These are phyloP conservation scores for Carex pumila DNA, from an alignment of 176 grass and related monocot genomes.

Conservation along the genomic window DNA sequence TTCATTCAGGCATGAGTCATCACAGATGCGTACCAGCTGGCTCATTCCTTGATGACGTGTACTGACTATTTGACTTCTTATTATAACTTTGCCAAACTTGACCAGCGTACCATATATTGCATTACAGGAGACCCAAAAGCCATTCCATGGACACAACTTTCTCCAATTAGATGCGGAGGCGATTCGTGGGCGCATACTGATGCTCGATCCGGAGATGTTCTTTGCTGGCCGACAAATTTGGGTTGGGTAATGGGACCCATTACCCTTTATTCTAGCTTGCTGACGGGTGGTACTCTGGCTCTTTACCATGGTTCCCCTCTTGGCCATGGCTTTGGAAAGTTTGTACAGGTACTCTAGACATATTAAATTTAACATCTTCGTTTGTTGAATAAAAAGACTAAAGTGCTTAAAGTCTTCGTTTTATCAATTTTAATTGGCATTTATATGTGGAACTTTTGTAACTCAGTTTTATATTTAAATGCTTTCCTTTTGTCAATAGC, in stretches of 20 bases:
- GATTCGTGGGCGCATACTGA: conserved; percentile 88
- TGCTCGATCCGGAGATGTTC: conserved; percentile 47
- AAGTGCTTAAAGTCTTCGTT: not conserved
- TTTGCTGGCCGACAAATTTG: conserved; percentile 87
- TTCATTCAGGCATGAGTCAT: conserved; percentile 4
- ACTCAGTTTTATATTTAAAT: not conserved
- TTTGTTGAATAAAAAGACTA: not conserved
- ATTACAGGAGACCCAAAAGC: conserved; percentile 88
- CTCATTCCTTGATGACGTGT: not conserved
- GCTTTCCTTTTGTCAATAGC: not conserved
- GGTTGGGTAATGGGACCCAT: conserved; percentile 97
- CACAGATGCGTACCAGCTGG: not conserved
- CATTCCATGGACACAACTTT: conserved; percentile 88
- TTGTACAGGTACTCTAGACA: conserved; percentile 55
- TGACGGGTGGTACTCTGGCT: conserved; percentile 64
- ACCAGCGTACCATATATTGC: not conserved
- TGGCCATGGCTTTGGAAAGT: conserved; percentile 81
- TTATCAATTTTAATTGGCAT: not conserved
- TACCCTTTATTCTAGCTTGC: conserved; percentile 58
- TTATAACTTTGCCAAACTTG: conserved; percentile 17
- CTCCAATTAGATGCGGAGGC: conserved; percentile 59
- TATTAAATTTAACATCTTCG: not conserved
- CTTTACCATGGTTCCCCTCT: conserved; percentile 91
- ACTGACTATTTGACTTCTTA: not conserved
- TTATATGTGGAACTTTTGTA: not conserved